phyloP scores from a whole-genome alignment of 1,284 basidiomycete species.

The Tetrapyrgos nigripes region DNA sequence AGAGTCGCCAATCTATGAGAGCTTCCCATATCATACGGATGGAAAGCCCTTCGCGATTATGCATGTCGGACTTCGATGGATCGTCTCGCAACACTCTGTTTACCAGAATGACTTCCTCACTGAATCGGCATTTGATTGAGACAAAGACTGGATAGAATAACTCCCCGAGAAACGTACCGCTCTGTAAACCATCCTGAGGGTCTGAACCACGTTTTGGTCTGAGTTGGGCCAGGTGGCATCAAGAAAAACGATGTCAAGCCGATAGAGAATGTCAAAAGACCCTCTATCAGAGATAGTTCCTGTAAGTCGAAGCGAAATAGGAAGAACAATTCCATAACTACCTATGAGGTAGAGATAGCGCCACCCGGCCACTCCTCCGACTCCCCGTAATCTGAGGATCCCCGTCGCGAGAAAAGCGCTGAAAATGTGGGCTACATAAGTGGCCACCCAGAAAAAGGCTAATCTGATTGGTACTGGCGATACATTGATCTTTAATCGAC shows the following conservation, averaged over 20 bases:
- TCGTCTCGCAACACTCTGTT: slow-evolving; percentile 67
- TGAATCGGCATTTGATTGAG: slow-evolving; percentile 16
- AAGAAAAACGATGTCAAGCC: slow-evolving; percentile 67
- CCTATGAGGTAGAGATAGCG: slow-evolving; percentile 58
- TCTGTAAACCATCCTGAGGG: slow-evolving; percentile 62
- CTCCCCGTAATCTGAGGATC: slow-evolving; percentile 63
- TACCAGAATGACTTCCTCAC: slow-evolving; percentile 64
- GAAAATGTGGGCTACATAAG: slow-evolving; percentile 59
- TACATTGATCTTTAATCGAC: background rate
- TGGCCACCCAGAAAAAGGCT: slow-evolving; percentile 74
- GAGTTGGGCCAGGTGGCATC: slow-evolving; percentile 74
- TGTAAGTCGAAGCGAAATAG: no score
- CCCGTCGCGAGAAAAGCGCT: slow-evolving; percentile 71
- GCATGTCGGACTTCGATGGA: slow-evolving; percentile 65
- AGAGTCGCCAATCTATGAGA: slow-evolving; percentile 58
- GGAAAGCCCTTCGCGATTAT: slow-evolving; percentile 65
- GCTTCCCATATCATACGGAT: slow-evolving; percentile 50
- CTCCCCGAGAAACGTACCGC: slow-evolving; percentile 31
- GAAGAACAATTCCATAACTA: no score
- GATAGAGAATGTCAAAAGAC: slow-evolving; percentile 56
- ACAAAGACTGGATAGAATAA: background rate
- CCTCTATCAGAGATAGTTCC: slow-evolving; percentile 48
- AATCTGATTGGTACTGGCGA: slow-evolving; percentile 65
- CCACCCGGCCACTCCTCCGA: slow-evolving; percentile 61
- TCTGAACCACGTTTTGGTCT: slow-evolving; percentile 69